Conservation (phyloP, 208 protist genomes). For the Trypanosoma congolense region DNA sequence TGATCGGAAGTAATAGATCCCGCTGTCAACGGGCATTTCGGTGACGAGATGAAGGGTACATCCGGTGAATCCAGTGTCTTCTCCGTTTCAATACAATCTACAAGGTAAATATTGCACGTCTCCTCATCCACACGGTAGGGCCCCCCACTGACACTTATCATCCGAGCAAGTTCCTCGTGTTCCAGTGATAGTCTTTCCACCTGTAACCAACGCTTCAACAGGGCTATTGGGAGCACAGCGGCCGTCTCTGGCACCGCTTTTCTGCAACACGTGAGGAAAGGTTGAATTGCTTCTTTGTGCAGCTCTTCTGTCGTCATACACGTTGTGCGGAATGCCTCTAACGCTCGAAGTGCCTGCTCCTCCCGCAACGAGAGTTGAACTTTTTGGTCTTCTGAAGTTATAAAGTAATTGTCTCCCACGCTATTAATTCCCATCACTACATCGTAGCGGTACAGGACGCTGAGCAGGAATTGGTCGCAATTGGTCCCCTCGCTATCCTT, state of each 20-base stretch:
- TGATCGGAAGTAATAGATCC: neutral
- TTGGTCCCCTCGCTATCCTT: neutral
- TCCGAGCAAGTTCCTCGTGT: constrained; percentile 9
- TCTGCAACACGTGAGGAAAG: constrained; percentile 16
- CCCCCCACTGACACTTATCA: constrained; percentile 1
- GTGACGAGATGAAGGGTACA: too few species aligned
- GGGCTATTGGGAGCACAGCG: constrained; percentile 5
- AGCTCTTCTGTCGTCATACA: neutral
- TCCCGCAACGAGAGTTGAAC: constrained; percentile 18
- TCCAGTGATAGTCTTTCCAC: constrained; percentile 7
- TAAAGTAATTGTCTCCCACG: neutral
- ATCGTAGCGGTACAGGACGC: constrained; percentile 15
- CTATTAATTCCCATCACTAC: neutral
- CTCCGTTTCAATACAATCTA: constrained; percentile 5
- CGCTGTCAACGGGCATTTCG: neutral
- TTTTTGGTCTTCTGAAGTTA: neutral
- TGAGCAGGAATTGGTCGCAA: constrained; percentile 1
- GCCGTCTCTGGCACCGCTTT: neutral
- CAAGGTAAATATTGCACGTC: neutral
- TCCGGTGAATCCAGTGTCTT: constrained; percentile 1
- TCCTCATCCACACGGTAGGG: constrained; percentile 2
- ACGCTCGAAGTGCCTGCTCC: constrained; percentile 7
- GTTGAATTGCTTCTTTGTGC: constrained; percentile 19
- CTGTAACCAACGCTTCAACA: constrained; percentile 25
- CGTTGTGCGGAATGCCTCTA: constrained; percentile 13